These are phyloP conservation scores for Ceratobasidium papillatum DNA, from an alignment of 1,284 basidiomycete genomes.

Conservation along the genomic window DNA sequence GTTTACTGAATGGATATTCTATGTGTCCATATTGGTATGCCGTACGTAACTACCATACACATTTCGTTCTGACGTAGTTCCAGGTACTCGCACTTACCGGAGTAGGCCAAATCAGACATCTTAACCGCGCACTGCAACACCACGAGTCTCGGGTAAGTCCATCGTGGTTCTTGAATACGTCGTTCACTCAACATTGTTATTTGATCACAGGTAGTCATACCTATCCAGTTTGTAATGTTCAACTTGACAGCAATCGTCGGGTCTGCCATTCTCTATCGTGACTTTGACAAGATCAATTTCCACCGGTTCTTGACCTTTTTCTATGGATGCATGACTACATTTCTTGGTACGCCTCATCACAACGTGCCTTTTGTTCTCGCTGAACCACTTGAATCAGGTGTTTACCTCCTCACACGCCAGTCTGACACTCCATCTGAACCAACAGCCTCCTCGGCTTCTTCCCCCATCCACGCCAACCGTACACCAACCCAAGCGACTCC, in stretches of 20 bases:
- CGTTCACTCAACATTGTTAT: background rate
- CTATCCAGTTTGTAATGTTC: constrained; percentile 93
- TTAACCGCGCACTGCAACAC: constrained; percentile 30
- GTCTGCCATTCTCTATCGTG: constrained; percentile 91
- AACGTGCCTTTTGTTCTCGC: constrained; percentile 48
- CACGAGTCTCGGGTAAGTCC: constrained; percentile 28
- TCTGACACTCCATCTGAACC: constrained; percentile 21
- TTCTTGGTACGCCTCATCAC: constrained; percentile 57
- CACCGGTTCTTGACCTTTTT: constrained; percentile 87
- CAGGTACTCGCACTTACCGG: constrained; percentile 82
- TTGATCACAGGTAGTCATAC: constrained; percentile 78
- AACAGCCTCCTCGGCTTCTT: background rate
- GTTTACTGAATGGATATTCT: constrained; percentile 80
- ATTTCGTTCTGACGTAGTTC: constrained; percentile 48
- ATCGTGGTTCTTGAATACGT: constrained; percentile 14
- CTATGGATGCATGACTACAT: constrained; percentile 84
- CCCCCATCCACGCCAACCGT: background rate
- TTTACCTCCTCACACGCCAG: constrained; percentile 63
- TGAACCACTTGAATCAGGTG: constrained; percentile 57
- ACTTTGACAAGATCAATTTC: constrained; percentile 83
- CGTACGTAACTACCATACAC: constrained; percentile 12
- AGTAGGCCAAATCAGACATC: constrained; percentile 79
- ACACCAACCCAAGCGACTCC: constrained; percentile 27
- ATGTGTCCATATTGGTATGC: constrained; percentile 71
- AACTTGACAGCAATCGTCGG: constrained; percentile 89